Evolutionary conservation across 2,329 filamentous ascomycete genomes (phyloP).

Genomic region (Penicillium sp.): DNA sequence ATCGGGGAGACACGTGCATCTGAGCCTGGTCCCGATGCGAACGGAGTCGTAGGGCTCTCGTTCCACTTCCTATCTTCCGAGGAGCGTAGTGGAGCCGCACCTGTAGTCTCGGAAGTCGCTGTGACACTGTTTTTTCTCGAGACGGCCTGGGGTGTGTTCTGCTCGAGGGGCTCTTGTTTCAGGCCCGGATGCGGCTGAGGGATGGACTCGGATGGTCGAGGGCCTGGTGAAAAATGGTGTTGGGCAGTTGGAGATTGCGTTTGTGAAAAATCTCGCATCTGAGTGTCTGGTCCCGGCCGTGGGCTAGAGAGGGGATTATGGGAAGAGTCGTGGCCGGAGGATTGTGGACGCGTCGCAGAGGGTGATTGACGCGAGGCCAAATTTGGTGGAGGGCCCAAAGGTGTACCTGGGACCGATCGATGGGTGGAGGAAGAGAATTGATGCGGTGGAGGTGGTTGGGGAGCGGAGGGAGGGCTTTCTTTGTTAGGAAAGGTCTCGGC

Average conservation of each 20-base stretch:
- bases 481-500: slow-evolving; percentile 36
- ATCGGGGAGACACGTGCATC: slow-evolving; percentile 19
- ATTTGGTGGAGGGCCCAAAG: slow-evolving; percentile 50
- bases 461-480: slow-evolving; percentile 40
- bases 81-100: slow-evolving; percentile 27
- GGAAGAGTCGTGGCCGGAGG: slow-evolving; percentile 42
- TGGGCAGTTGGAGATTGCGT: slow-evolving; percentile 36
- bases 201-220: slow-evolving; percentile 33
- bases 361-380: slow-evolving; percentile 41
- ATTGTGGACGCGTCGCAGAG: slow-evolving; percentile 40
- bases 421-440: slow-evolving; percentile 41
- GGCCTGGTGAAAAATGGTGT: slow-evolving; percentile 43
- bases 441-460: slow-evolving; percentile 38
- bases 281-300: slow-evolving; percentile 36
- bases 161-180: slow-evolving; percentile 72
- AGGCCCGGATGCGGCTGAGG: slow-evolving; percentile 51
- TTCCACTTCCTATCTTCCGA: slow-evolving; percentile 34
- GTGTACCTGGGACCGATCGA: slow-evolving; percentile 53
- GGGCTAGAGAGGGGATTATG: slow-evolving; percentile 37
- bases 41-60: slow-evolving; percentile 30
- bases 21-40: slow-evolving; percentile 18
- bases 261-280: slow-evolving; percentile 29
- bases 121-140: slow-evolving; percentile 35
- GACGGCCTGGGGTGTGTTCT: slow-evolving; percentile 76
- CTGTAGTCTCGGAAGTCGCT: slow-evolving; percentile 30